Base-by-base conservation (phyloP, 129 eudicot species). In the Apium graveolens region DNA sequence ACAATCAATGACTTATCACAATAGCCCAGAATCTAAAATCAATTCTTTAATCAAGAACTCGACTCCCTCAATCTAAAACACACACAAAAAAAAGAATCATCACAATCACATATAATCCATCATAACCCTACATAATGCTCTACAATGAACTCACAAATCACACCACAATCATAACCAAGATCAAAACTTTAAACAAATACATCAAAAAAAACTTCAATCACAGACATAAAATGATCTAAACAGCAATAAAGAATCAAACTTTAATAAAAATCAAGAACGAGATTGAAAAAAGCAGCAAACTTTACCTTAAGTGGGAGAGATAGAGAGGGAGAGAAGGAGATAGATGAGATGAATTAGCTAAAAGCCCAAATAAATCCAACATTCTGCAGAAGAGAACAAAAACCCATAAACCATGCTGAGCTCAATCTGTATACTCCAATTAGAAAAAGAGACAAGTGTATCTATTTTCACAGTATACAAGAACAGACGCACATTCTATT, bases 261-360 rank as follows among this genome's bases (percentile, higher is more conserved):
- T 26, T 34, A 44, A 4, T n/a, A 44, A 4, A 57, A 21, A 42
- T 34, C 73, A 81, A 78, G 78, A 81, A 81, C 34, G 46, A 35
- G 10, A 32, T 31, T 24, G n/a, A 82, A 77, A 31, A 75, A 34
- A 68, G 76, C 78, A 63, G 80, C 44, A 78, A 49, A 73, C 81
- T 68, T 57, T 70, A 83, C 84, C 80, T 49, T 82, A 74, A 80
- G 44, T n/a, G n/a, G n/a, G n/a, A n/a, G n/a, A n/a, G n/a, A n/a
- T n/a, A 5, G 27, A 81, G 75, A 34, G 53, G 26, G 38, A 70
- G 16, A 1, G 77, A 73, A 38, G 27, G 27, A 70, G 26, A 26
- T 5, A 14, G 16, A 1, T 60, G 44, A 74, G 63, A 35, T 43
- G 34, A 77, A 34, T 60, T 66, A 51, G 73, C 74, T 73, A 74